Evolutionary conservation across 257 asterid species (phyloP).

Genomic region (Ligustrum vulgare): DNA sequence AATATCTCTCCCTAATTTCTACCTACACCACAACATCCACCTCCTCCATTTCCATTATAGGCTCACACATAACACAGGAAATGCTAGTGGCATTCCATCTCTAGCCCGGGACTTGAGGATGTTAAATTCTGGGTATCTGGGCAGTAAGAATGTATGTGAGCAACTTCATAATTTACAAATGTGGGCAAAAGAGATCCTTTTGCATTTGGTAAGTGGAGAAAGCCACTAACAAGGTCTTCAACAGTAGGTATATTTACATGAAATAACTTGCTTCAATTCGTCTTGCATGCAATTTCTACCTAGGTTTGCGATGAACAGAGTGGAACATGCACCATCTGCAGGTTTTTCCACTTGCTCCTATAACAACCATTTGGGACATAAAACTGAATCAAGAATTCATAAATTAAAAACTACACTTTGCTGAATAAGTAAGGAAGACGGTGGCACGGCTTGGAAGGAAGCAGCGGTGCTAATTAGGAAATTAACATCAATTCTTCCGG

Average conservation of each 20-base stretch:
- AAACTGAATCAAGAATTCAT: slow-evolving; percentile 17
- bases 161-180: slow-evolving; percentile 8
- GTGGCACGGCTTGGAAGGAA: too few relatives aligned
- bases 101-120: slow-evolving; percentile 82
- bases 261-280: slow-evolving; percentile 71
- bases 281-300: slow-evolving; percentile 93
- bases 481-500: too few relatives aligned
- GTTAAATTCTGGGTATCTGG: slow-evolving; percentile 78
- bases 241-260: background rate
- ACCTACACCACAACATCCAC: too few relatives aligned
- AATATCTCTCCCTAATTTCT: too few relatives aligned
- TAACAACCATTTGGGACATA: slow-evolving; percentile 27
- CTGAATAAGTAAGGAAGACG: too few relatives aligned
- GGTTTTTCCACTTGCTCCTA: slow-evolving; percentile 64
- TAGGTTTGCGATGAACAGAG: slow-evolving; percentile 90
- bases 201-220: background rate
- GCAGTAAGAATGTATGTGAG: slow-evolving; percentile 13
- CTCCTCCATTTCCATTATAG: too few relatives aligned
- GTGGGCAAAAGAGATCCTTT: background rate
- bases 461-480: too few relatives aligned
- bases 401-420: background rate
- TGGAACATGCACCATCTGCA: slow-evolving; percentile 77
- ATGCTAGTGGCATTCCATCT: slow-evolving; percentile 99
- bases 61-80: too few relatives aligned
- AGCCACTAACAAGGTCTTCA: background rate